phyloP scores from a whole-genome alignment of 192 early-diverging fungal genomes.

The Coemansia sp. region DNA sequence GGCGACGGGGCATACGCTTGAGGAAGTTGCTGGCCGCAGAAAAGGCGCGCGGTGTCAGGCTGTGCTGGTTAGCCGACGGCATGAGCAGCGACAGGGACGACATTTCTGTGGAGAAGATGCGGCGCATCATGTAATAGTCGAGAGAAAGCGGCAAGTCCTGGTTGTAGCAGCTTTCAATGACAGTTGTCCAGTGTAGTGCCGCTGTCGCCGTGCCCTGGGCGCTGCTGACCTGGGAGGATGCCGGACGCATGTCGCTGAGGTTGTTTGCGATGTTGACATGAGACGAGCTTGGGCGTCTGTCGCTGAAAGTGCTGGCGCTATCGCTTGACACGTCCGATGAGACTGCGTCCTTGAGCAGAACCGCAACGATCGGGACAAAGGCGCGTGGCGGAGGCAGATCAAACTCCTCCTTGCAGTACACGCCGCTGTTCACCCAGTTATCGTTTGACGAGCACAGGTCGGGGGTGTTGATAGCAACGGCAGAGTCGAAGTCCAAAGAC shows the following conservation, averaged over 20 bases:
- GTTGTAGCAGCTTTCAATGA: constrained; percentile 25
- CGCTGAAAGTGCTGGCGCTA: background rate
- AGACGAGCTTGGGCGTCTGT: background rate
- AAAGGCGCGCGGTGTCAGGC: constrained; percentile 16
- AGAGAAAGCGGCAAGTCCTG: constrained; percentile 32
- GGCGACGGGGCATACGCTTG: constrained; percentile 47
- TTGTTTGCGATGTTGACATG: background rate
- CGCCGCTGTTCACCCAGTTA: constrained; percentile 34
- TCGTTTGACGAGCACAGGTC: constrained; percentile 43
- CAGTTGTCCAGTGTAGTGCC: constrained; percentile 18
- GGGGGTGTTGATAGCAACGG: constrained; percentile 41
- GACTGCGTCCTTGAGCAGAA: constrained; percentile 50
- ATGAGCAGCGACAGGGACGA: constrained; percentile 23
- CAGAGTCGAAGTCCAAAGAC: constrained; percentile 52
- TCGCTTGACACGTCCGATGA: constrained; percentile 21
- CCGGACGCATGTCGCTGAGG: constrained; percentile 2
- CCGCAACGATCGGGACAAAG: constrained; percentile 51
- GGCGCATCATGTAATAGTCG: constrained; percentile 48
- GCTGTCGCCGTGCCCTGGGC: background rate
- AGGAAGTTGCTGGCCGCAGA: constrained; percentile 35
- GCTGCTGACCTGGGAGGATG: background rate
- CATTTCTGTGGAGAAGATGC: constrained; percentile 44
- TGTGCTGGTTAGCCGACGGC: constrained; percentile 5
- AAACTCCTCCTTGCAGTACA: constrained; percentile 42
- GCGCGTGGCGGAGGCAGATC: constrained; percentile 43